phyloP scores from a whole-genome alignment of 371 early-diverging fungal species.

The Mucor lusitanicus region DNA sequence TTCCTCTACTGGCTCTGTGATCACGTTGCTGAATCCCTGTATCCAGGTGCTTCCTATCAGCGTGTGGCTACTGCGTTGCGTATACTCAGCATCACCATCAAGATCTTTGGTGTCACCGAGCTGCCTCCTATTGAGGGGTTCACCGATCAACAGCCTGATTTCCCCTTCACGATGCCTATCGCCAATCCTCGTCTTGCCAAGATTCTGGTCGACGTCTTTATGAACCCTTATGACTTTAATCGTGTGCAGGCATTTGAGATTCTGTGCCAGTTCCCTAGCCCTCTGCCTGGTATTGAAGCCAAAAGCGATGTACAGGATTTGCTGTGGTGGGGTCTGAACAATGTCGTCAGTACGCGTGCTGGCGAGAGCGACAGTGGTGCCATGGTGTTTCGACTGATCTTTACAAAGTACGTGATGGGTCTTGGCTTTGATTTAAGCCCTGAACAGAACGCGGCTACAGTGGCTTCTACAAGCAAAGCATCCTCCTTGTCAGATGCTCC shows the following conservation, averaged over 20 bases:
- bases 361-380: conserved; percentile 86
- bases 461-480: not conserved
- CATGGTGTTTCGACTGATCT: conserved; percentile 73
- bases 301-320: conserved; percentile 52
- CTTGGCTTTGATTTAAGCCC: conserved; percentile 53
- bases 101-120: conserved; percentile 56
- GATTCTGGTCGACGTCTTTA: conserved; percentile 57
- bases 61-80: conserved; percentile 61
- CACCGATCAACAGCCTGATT: conserved; percentile 42
- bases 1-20: conserved; percentile 50
- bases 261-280: conserved; percentile 58
- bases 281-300: conserved; percentile 55
- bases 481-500: not conserved
- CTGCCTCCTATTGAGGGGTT: conserved; percentile 53
- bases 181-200: conserved; percentile 51
- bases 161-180: conserved; percentile 59
- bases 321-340: conserved; percentile 65
- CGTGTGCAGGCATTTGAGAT: conserved; percentile 68
- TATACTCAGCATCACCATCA: conserved; percentile 47
- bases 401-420: conserved; percentile 72
- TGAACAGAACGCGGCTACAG: conserved; percentile 22
- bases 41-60: conserved; percentile 67
- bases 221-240: conserved; percentile 73
- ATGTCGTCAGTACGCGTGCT: conserved; percentile 71
- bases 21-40: conserved; percentile 41